Conservation (phyloP, 495 filamentous ascomycete genomes). For the Parathielavia hyrcaniae region DNA sequence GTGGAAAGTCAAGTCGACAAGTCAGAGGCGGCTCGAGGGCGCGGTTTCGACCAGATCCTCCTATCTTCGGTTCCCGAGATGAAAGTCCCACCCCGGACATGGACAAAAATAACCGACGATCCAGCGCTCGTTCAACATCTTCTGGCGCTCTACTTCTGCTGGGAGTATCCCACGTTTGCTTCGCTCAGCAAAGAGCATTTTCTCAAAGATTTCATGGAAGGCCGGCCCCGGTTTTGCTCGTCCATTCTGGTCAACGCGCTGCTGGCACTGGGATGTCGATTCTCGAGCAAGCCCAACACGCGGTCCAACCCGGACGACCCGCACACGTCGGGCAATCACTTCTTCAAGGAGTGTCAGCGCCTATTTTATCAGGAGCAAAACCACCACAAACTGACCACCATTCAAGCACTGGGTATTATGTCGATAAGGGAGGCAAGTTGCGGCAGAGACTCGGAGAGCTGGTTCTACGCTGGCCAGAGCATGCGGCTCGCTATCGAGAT, state of each 20-base stretch:
- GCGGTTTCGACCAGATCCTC: conserved; percentile 36
- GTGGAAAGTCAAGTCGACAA: conserved; percentile 25
- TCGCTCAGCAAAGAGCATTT: conserved; percentile 69
- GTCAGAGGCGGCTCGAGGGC: conserved; percentile 16
- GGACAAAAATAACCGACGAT: conserved; percentile 59
- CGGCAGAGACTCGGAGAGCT: conserved; percentile 59
- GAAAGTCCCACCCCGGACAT: conserved; percentile 40
- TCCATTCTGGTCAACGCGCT: conserved; percentile 70
- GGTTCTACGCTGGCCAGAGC: conserved; percentile 60
- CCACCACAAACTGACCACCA: conserved; percentile 61
- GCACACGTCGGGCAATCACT: conserved; percentile 63
- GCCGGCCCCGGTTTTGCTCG: conserved; percentile 59
- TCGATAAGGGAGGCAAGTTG: conserved; percentile 58
- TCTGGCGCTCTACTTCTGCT: conserved; percentile 68
- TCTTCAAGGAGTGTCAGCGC: conserved; percentile 60
- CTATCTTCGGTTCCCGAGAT: conserved; percentile 33
- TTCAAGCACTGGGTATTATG: conserved; percentile 75
- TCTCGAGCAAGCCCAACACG: conserved; percentile 59
- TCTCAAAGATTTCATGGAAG: conserved; percentile 53
- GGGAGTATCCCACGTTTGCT: conserved; percentile 72
- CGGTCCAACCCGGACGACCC: conserved; percentile 55
- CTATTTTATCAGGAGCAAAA: conserved; percentile 53
- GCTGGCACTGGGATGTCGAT: conserved; percentile 65
- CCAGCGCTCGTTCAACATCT: conserved; percentile 54
- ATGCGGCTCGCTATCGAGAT: conserved; percentile 61